Percentiles rank a stretch among this genome's conserved stretches.
Evolutionary conservation across 2,329 filamentous ascomycete species (phyloP).

Genomic region (Penicillium sp.): DNA sequence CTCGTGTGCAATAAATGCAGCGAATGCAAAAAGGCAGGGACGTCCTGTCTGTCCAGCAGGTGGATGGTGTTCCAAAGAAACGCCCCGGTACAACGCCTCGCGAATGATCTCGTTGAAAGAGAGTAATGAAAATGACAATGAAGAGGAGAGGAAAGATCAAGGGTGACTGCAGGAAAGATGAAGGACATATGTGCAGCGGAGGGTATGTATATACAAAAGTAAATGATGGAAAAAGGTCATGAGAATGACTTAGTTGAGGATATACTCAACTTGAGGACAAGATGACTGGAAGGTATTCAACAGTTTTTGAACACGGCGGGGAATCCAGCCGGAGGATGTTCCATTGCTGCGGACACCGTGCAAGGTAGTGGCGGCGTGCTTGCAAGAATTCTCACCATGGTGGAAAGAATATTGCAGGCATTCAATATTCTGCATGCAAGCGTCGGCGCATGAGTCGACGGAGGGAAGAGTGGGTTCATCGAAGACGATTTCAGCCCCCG

Average conservation of each 20-base stretch:
- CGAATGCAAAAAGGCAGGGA: neutral
- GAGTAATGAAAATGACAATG: neutral
- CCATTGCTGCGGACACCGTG: slow-evolving; percentile 17
- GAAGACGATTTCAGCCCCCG: slow-evolving; percentile 17
- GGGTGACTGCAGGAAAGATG: neutral
- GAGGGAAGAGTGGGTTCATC: slow-evolving; percentile 13
- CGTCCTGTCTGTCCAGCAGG: slow-evolving; percentile 13
- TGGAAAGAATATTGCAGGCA: slow-evolving; percentile 30
- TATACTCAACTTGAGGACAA: slow-evolving; percentile 25
- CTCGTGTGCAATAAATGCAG: neutral
- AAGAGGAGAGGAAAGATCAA: neutral
- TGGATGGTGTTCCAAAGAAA: slow-evolving; percentile 1
- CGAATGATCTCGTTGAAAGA: slow-evolving; percentile 10
- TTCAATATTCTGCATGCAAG: slow-evolving; percentile 22
- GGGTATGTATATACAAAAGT: slow-evolving; percentile 15
- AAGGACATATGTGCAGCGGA: slow-evolving; percentile 8
- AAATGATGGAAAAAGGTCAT: neutral
- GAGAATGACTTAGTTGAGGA: slow-evolving; percentile 13
- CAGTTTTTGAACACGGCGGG: slow-evolving; percentile 20
- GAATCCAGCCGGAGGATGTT: slow-evolving; percentile 29
- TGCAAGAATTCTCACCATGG: slow-evolving; percentile 15
- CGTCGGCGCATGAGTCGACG: slow-evolving; percentile 22
- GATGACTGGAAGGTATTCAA: slow-evolving; percentile 25
- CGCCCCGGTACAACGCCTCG: slow-evolving; percentile 17
- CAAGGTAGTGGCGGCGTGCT: slow-evolving; percentile 22